These are phyloP conservation scores for Pisolithus sp. DNA, from an alignment of 768 basidiomycete genomes.

Conservation along the genomic window DNA sequence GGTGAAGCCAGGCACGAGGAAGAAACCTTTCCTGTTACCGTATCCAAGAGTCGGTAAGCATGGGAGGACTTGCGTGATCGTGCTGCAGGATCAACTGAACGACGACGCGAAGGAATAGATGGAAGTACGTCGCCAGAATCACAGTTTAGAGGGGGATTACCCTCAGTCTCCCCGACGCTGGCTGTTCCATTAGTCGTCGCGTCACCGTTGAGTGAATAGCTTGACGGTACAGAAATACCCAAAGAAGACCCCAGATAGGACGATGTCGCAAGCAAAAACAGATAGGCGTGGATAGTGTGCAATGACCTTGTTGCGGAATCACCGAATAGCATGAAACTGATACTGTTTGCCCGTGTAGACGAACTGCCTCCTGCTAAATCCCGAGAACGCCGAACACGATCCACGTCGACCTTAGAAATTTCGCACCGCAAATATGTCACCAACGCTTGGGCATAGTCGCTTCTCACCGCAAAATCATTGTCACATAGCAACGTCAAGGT, in stretches of 20 bases:
- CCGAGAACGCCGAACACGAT: slow-evolving; percentile 41
- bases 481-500: slow-evolving; percentile 83
- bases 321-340: slow-evolving; percentile 46
- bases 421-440: slow-evolving; percentile 72
- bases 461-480: slow-evolving; percentile 65
- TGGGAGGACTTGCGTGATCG: slow-evolving; percentile 54
- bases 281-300: slow-evolving; percentile 73
- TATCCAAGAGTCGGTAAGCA: slow-evolving; percentile 46
- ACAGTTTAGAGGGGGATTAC: slow-evolving; percentile 15
- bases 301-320: slow-evolving; percentile 67
- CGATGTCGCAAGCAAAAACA: slow-evolving; percentile 73
- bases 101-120: slow-evolving; percentile 36
- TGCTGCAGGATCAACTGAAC: slow-evolving; percentile 42
- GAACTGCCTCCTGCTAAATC: slow-evolving; percentile 43
- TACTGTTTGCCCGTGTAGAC: slow-evolving; percentile 39
- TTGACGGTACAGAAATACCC: slow-evolving; percentile 35
- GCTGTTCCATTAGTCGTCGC: slow-evolving; percentile 22
- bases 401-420: slow-evolving; percentile 51
- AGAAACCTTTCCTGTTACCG: slow-evolving; percentile 37
- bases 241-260: slow-evolving; percentile 48
- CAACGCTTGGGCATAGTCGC: slow-evolving; percentile 70
- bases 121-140: slow-evolving; percentile 20
- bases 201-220: slow-evolving; percentile 30
- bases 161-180: slow-evolving; percentile 28
- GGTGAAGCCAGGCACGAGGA: slow-evolving; percentile 49